Conservation (phyloP, 2,329 filamentous ascomycete genomes). For the Colletotrichum coccodes region DNA sequence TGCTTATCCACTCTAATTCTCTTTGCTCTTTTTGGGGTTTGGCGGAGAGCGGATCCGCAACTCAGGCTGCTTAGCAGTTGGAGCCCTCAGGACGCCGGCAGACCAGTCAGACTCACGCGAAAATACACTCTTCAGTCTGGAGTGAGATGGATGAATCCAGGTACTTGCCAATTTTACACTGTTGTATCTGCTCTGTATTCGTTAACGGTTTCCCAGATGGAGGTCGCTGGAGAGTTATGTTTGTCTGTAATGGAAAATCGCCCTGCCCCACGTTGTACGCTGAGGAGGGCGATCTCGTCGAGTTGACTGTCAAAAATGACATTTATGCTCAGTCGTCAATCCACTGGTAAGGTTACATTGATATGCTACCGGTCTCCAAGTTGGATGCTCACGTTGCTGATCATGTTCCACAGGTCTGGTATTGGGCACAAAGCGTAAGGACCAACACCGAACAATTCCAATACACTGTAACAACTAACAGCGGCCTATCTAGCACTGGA, state of each 20-base stretch:
- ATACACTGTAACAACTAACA: not conserved
- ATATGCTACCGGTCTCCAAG: too few species aligned
- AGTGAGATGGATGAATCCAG: slow-evolving; percentile 28
- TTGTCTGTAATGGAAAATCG: slow-evolving; percentile 24
- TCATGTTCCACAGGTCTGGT: slow-evolving; percentile 4
- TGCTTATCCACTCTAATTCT: not conserved
- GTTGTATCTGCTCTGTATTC: too few species aligned
- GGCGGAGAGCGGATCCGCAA: not conserved
- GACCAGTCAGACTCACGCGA: slow-evolving; percentile 2
- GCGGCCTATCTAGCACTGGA: not conserved
- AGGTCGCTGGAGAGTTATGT: slow-evolving; percentile 28
- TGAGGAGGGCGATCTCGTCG: slow-evolving; percentile 18
- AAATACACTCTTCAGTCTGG: slow-evolving; percentile 9
- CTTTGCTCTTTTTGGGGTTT: not conserved
- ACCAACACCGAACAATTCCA: too few species aligned
- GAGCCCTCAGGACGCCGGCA: not conserved
- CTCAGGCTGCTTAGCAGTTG: not conserved
- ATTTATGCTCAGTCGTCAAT: slow-evolving; percentile 18
- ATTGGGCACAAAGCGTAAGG: slow-evolving; percentile 23
- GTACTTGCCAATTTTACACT: not conserved
- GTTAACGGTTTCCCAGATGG: slow-evolving; percentile 6
- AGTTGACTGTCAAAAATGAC: slow-evolving; percentile 21
- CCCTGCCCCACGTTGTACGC: slow-evolving; percentile 24
- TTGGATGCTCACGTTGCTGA: not conserved
- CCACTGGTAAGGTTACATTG: not conserved